Base-by-base conservation (phyloP, 2,329 filamentous ascomycete genomes). In the Aaosphaeria arxii region DNA sequence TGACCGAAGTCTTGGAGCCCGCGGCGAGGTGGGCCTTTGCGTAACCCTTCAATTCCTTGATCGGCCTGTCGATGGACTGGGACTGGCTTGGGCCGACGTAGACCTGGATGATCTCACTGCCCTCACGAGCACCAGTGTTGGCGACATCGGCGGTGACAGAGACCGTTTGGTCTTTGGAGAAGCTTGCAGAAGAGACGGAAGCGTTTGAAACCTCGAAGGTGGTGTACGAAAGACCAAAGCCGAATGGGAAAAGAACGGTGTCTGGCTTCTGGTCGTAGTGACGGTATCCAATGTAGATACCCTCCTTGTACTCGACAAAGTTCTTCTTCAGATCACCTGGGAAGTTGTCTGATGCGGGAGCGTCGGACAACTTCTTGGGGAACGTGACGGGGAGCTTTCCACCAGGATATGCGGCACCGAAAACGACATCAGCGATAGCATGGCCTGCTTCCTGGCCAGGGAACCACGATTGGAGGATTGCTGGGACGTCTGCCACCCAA, bases 231-330 rank as follows among this genome's bases (percentile, higher is more conserved):
- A 72, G 54, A 5, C 70, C 70, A 46, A 69, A 70, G 5, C 70
- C 70, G 48, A 73, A 73, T 7, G 66, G 66, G 42, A 71, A 73
- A 6, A 61, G 61, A 4, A 69, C 43, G n/a, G 78, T 80, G 49
- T 89, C 85, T 40, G 55, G 52, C 0, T 58, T 48, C 63, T 86
- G 83, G 54, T 81, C 77, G 49, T 81, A 79, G 50, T 79, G 75
- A 29, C 77, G 73, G 55, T 83, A 82, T 47, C 81, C 79, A 43
- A 81, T 78, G 43, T 77, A 75, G 0, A 80, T 63, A 0, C 77
- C 74, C 55, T 82, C 79, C 11, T 69, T 71, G 49, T 81, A 82
- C 44, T 77, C 71, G 44, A 83, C 74, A 36, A 91, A 29, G 11
- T 32, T 32, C 7, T 43, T 32, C 11, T 30, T 17, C 6, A 11